Evolutionary conservation across 352 stramenopile genomes (phyloP), one percentile per base, ranked within the genome.

Genomic region (Globisporangium alternatum): DNA sequence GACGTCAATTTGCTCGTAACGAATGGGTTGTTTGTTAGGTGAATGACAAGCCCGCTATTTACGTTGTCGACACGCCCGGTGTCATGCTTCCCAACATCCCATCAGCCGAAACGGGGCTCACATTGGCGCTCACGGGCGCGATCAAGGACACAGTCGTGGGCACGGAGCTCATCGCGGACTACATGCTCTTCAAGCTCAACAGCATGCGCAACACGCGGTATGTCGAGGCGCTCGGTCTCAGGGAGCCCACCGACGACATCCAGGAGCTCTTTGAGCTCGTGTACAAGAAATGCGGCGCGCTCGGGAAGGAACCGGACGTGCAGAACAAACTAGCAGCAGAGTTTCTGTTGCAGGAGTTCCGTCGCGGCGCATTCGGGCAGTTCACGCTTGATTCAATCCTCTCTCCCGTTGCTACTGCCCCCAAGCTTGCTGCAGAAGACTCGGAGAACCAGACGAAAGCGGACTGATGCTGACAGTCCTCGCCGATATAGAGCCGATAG

Each of bases 131-230:
- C 25, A 95, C 87, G 1, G 87, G 88, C 33, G 88, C 88, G 8
- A 93, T 97, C 68, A 94, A 95, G 63, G 89, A 97, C 67, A 80
- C 91, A 17, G 74, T 95, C 31, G 81, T 97, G 13, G 89, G 88
- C 49, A 89, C 80, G 19, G 88, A 95, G 51, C 71, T 95, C 60
- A 92, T 97, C 51, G 89, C 89, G 13, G 89, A 97, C 66, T 96
- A 94, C 62, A 91, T 97, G 81, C 77, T 97, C 28, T 97, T 91
- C 70, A 71, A 80, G 60, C 74, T 97, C 21, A 97, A 97, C 60
- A 78, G 90, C 51, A 78, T 86, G 63, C 72, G 81, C 17, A 92
- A 85, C 9, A 92, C 78, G 57, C 77, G 78, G 9, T 97, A 97
- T 59, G 86, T 94, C 30, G 81, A 93, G 30, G 73, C 78, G 60